Evolutionary conservation across 345 rosid species (phyloP).

Genomic region (Alliaria petiolata): DNA sequence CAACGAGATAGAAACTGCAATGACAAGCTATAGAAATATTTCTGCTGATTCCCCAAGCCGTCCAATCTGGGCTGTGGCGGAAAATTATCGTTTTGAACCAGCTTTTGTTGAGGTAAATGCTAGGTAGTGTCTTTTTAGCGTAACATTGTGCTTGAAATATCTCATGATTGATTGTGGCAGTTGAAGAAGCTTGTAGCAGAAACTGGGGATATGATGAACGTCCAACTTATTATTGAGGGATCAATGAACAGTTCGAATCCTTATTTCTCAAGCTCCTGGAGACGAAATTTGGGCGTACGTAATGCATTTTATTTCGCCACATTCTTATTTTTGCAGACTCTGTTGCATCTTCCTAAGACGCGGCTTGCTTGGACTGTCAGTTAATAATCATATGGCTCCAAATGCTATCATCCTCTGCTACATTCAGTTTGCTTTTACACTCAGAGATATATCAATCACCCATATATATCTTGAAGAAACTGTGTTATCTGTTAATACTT

Average conservation of each 20-base stretch:
- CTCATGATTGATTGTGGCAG: conserved; percentile 46
- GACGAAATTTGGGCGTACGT: conserved; percentile 72
- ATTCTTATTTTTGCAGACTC: background rate
- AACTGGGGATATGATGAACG: conserved; percentile 81
- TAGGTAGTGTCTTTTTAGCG: background rate
- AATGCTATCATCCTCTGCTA: background rate
- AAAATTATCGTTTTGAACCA: conserved; percentile 94
- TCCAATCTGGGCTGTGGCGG: conserved; percentile 92
- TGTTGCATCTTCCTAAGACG: background rate
- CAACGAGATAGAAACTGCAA: conserved; percentile 65
- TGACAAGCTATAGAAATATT: conserved; percentile 54
- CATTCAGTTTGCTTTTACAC: background rate
- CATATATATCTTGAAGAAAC: background rate
- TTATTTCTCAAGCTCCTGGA: conserved; percentile 94
- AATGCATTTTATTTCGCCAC: background rate
- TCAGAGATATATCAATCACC: background rate
- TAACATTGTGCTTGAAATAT: conserved; percentile 12
- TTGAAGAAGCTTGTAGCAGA: conserved; percentile 64
- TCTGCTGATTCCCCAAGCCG: conserved; percentile 37
- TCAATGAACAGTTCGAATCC: conserved; percentile 95
- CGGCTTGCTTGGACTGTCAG: background rate
- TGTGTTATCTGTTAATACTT: background rate
- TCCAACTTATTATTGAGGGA: conserved; percentile 89
- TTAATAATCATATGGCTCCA: conserved; percentile 3
- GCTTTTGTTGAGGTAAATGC: conserved; percentile 72